Conservation (phyloP, 2,329 filamentous ascomycete genomes). For the Aspergillus neoniger region DNA sequence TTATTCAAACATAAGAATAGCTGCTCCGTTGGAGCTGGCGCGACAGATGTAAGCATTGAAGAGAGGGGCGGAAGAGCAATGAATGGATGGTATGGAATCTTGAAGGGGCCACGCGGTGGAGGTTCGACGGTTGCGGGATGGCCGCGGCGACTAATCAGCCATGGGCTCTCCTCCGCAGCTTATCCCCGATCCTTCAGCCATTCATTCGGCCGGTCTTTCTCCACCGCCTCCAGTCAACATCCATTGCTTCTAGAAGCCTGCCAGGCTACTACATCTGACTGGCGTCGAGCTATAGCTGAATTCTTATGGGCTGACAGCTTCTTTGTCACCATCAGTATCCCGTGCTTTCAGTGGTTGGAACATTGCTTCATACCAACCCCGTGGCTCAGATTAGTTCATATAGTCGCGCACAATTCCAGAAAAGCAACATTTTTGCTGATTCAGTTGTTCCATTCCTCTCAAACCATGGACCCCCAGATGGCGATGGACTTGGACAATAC, state of each 20-base stretch:
- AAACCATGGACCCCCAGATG: slow-evolving; percentile 36
- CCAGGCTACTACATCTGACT: neutral
- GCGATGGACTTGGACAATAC: slow-evolving; percentile 48
- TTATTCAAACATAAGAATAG: slow-evolving; percentile 27
- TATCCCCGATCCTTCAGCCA: slow-evolving; percentile 6
- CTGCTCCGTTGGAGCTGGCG: slow-evolving; percentile 27
- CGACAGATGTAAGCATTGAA: slow-evolving; percentile 14
- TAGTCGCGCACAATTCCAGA: neutral
- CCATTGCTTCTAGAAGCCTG: neutral
- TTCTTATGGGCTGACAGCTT: neutral
- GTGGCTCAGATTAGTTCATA: neutral
- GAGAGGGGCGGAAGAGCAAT: neutral
- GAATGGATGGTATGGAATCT: neutral
- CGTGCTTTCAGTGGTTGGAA: neutral
- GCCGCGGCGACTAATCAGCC: slow-evolving; percentile 2
- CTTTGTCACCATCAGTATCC: neutral
- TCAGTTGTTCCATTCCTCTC: neutral
- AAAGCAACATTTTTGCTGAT: neutral
- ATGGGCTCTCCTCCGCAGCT: neutral
- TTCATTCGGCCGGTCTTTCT: neutral
- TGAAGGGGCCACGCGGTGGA: slow-evolving; percentile 1
- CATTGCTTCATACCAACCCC: neutral
- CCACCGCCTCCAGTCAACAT: neutral
- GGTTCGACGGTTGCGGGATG: slow-evolving; percentile 12
- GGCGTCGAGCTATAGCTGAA: neutral